Evolutionary conservation across 176 grass and related monocot genomes (phyloP), one percentile per base, ranked within the genome.

Genomic region (Eragrostis curvula): DNA sequence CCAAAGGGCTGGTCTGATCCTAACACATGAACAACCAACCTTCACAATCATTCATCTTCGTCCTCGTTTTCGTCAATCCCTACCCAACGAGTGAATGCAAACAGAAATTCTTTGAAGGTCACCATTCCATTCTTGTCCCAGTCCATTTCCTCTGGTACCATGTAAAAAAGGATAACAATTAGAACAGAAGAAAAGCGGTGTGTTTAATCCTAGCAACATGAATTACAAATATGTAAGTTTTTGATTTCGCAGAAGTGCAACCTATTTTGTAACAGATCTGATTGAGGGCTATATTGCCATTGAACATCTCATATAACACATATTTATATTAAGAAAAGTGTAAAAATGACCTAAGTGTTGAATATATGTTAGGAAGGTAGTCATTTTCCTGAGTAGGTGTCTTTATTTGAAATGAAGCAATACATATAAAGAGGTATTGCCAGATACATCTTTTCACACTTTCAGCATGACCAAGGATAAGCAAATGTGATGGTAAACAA

Each of bases 121-220:
- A 95, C 96, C 90, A 90, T 98, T 23, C 93, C 96, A 63, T 99
- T 99, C 85, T 92, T 99, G 83, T 99, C 93, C 96, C 96, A 99
- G 55, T 99, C 96, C 93, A 99, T 99, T 80, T 99, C 96, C 79
- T 96, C 96, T 99, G 40, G 51, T 81, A 20, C 65, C 79, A 90
- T 43, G 44, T 9, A 79, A 74, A 56, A 86, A 66, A 11, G 44
- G 44, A 55, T 71, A 56, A 12, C 2, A 0, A 6, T 74, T 29
- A 43, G n/a, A 14, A 9, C 9, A 20, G 68, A 24, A 25, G 28
- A 11, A 4, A 45, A 83, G 18, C 8, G 28, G 14, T 0, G 77
- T 61, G 14, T 39, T 76, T 23, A 15, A 70, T 9, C 32, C 3
- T 60, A 13, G 40, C 24, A 30, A 56, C 27, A 71, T 7, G 41